These are phyloP conservation scores for Erythrophleum ivorense DNA, from an alignment of 331 rosid species.

Conservation along the genomic window DNA sequence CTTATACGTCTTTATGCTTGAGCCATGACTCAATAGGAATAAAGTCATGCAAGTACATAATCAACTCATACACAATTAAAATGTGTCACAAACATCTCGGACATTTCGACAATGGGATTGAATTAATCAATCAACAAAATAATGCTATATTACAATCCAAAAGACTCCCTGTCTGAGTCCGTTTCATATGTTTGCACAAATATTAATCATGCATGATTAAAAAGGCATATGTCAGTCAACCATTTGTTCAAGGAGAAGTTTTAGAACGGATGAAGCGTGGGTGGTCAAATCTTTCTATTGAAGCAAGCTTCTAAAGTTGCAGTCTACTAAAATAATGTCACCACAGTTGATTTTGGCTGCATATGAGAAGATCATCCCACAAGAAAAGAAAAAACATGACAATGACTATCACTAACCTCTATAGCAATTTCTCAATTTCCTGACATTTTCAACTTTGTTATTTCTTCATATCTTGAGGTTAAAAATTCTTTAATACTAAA, in stretches of 20 bases:
- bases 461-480: not conserved
- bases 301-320: not conserved
- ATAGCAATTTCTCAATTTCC: not conserved
- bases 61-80: not conserved
- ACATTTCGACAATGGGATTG: not conserved
- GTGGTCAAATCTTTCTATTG: not conserved
- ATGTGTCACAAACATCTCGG: not conserved
- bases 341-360: not conserved
- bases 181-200: not conserved
- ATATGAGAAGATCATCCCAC: not conserved
- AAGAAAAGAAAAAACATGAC: not conserved
- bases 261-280: not conserved
- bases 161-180: not conserved
- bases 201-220: not conserved
- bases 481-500: not conserved
- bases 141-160: not conserved
- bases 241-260: not conserved
- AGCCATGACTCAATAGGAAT: constrained; percentile 11
- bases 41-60: not conserved
- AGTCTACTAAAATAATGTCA: not conserved
- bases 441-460: not conserved
- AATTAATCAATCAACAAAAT: not conserved
- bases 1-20: constrained; percentile 10
- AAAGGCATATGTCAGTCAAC: not conserved
- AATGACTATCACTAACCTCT: not conserved